Percentiles rank a stretch among this genome's conserved stretches.
Evolutionary conservation across 495 filamentous ascomycete genomes (phyloP).

Genomic region (Aspergillus asperescens): DNA sequence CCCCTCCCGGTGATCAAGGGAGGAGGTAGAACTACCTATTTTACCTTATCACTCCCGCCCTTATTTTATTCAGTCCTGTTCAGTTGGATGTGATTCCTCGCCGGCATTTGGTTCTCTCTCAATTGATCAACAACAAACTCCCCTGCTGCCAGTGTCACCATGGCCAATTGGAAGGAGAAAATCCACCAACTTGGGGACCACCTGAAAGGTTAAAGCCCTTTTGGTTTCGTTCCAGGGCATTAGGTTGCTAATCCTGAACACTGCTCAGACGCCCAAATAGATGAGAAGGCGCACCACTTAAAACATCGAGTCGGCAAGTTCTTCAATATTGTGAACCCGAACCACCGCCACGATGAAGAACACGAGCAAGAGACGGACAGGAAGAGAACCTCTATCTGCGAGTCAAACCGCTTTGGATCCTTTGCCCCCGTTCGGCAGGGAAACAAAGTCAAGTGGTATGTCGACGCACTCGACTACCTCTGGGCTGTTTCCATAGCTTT

Average conservation of each 20-base stretch:
- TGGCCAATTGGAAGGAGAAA: conserved; percentile 33
- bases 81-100: not conserved
- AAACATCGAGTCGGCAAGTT: conserved; percentile 66
- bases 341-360: conserved; percentile 92
- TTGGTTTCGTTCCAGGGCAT: not conserved
- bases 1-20: too few species aligned
- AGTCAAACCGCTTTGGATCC: conserved; percentile 76
- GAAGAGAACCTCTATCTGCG: conserved; percentile 65
- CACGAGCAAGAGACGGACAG: conserved; percentile 81
- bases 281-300: conserved; percentile 46
- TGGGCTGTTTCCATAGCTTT: conserved; percentile 86
- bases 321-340: conserved; percentile 70
- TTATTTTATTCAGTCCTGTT: not conserved
- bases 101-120: not conserved
- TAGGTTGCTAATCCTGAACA: conserved; percentile 11
- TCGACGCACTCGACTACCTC: conserved; percentile 88
- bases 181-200: conserved; percentile 29
- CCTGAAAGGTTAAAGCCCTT: conserved; percentile 27
- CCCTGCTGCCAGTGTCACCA: conserved; percentile 13
- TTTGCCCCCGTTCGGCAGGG: conserved; percentile 81
- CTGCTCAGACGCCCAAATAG: conserved; percentile 34
- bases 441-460: conserved; percentile 94
- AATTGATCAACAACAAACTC: not conserved
- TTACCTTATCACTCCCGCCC: not conserved
- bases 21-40: too few species aligned